These are phyloP conservation scores for Hypoxylon sp. DNA, from an alignment of 2,329 filamentous ascomycete species.

Conservation along the genomic window DNA sequence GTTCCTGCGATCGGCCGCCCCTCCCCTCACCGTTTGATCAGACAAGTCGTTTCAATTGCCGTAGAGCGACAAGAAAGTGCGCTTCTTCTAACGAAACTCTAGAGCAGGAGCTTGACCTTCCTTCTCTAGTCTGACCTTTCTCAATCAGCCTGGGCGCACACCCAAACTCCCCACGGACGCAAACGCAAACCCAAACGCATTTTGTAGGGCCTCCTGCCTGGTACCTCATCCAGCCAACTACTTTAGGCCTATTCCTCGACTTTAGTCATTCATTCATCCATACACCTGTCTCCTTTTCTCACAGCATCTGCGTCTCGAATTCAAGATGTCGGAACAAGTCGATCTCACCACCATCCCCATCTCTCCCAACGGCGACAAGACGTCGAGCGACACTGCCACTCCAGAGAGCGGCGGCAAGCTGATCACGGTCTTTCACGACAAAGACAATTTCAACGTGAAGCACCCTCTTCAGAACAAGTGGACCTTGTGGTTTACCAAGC, in stretches of 20 bases:
- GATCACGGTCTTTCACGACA: constrained; percentile 96
- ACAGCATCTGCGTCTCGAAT: constrained; percentile 8
- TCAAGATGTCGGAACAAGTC: constrained; percentile 63
- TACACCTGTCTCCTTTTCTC: background rate
- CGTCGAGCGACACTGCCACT: constrained; percentile 50
- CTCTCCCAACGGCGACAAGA: constrained; percentile 68
- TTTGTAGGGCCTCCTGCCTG: too few relatives aligned
- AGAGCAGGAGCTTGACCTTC: background rate
- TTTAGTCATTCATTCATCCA: background rate
- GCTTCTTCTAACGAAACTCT: background rate
- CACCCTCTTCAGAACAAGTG: constrained; percentile 96
- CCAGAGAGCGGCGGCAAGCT: constrained; percentile 63
- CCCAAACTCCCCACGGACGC: background rate
- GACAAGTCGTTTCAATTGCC: constrained; percentile 3
- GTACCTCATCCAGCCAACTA: too few relatives aligned
- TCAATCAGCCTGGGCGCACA: background rate
- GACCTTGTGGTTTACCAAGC: constrained; percentile 99
- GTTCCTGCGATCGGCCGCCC: constrained; percentile 22
- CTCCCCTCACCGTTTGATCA: constrained; percentile 10
- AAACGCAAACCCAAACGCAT: background rate
- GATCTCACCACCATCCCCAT: constrained; percentile 74
- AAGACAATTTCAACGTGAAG: constrained; percentile 99
- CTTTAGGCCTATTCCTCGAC: too few relatives aligned
- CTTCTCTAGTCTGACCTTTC: background rate
- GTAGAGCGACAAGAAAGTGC: constrained; percentile 9